A percentile compares a stretch with the other conserved stretches of the same genome.
These are phyloP conservation scores for Neospora caninum DNA, from an alignment of 169 alveolate genomes.

Conservation along the genomic window DNA sequence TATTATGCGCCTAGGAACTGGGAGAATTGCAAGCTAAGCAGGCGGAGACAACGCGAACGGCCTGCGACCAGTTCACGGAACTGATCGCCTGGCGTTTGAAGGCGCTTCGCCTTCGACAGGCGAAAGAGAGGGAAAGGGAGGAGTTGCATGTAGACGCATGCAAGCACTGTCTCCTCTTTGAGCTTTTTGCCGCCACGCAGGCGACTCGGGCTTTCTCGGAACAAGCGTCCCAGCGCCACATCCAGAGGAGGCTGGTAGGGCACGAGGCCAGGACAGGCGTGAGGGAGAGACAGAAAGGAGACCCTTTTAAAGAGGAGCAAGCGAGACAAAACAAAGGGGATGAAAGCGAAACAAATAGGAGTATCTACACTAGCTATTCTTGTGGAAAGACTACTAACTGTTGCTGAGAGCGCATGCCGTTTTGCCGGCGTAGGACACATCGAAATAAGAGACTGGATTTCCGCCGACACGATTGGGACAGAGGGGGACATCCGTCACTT, in stretches of 20 bases:
- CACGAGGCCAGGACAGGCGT: neutral
- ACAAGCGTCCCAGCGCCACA: neutral
- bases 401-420: no score
- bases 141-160: neutral
- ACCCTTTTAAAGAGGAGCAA: no score
- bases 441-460: no score
- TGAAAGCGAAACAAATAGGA: no score
- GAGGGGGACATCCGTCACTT: no score
- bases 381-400: no score
- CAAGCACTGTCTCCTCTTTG: neutral
- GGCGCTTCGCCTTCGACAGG: neutral
- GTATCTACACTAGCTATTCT: no score
- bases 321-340: no score
- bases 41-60: neutral
- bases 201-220: neutral
- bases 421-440: no score
- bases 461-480: no score
- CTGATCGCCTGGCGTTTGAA: neutral
- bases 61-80: neutral
- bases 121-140: neutral
- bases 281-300: neutral
- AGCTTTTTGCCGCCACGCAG: neutral
- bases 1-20: neutral
- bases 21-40: neutral
- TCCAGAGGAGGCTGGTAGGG: slow-evolving; percentile 8